A percentile compares a stretch with the other conserved stretches of the same genome.
Evolutionary conservation across 768 basidiomycete species (phyloP).

Genomic region (Hirschioporus abietinus): DNA sequence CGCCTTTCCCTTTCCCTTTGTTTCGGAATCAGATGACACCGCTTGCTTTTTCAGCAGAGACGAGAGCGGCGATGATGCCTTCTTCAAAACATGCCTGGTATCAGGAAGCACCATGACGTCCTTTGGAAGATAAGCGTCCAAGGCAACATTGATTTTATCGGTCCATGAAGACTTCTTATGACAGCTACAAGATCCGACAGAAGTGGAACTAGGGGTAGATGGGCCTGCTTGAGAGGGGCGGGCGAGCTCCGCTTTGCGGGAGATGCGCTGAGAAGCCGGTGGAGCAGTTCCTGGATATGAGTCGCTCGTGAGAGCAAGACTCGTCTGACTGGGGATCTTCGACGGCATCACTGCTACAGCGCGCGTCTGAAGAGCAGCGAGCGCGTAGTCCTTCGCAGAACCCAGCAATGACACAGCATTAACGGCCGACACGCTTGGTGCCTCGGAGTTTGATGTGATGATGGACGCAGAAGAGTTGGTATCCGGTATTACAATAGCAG

Average conservation of each 20-base stretch:
- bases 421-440: background rate
- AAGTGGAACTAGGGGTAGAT: background rate
- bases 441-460: background rate
- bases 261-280: background rate
- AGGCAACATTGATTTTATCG: background rate
- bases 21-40: background rate
- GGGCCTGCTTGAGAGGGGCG: background rate
- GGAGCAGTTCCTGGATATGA: background rate
- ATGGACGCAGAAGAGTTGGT: background rate
- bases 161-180: background rate
- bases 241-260: background rate
- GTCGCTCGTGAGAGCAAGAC: background rate
- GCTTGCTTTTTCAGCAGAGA: background rate
- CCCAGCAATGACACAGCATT: background rate
- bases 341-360: background rate
- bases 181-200: background rate
- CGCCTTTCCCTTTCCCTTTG: background rate
- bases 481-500: background rate
- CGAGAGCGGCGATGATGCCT: background rate
- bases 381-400: slow-evolving; percentile 2
- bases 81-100: background rate
- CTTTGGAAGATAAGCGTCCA: background rate
- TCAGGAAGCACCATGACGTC: background rate
- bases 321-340: background rate
- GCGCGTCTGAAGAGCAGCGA: background rate